phyloP scores from a whole-genome alignment of 2,329 filamentous ascomycete genomes.

The Cryphonectria japonica region DNA sequence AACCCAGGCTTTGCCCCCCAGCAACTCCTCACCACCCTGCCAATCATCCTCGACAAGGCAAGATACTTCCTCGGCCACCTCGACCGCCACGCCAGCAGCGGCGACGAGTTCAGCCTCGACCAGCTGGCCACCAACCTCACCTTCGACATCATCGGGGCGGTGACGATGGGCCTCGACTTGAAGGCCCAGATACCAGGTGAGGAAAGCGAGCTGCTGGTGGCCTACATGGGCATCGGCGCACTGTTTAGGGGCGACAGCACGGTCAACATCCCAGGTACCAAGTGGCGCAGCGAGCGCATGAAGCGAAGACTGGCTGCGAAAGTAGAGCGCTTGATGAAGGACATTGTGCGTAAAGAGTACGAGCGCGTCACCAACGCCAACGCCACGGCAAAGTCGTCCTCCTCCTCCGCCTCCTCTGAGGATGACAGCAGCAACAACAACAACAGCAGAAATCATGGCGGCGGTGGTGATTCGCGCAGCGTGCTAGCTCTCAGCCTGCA shows the following conservation, averaged over 20 bases:
- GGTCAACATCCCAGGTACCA: neutral
- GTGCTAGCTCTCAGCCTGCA: slow-evolving; percentile 41
- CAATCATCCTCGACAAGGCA: slow-evolving; percentile 42
- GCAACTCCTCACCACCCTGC: slow-evolving; percentile 43
- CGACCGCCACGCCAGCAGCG: slow-evolving; percentile 35
- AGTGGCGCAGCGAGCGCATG: slow-evolving; percentile 15
- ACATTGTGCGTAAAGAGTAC: slow-evolving; percentile 19
- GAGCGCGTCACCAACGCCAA: neutral
- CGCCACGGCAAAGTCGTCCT: neutral
- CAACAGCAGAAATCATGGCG: neutral
- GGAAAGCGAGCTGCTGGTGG: slow-evolving; percentile 22
- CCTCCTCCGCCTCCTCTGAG: neutral
- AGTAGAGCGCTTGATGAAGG: slow-evolving; percentile 23
- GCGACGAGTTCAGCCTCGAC: slow-evolving; percentile 37
- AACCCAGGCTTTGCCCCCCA: slow-evolving; percentile 45
- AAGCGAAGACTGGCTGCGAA: slow-evolving; percentile 8
- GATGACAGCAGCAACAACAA: neutral
- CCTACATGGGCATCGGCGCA: slow-evolving; percentile 19
- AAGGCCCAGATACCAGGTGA: slow-evolving; percentile 22
- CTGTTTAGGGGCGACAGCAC: neutral
- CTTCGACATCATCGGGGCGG: slow-evolving; percentile 43
- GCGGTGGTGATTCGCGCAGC: slow-evolving; percentile 33
- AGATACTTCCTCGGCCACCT: slow-evolving; percentile 38
- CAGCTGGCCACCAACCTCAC: slow-evolving; percentile 39
- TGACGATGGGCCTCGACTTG: slow-evolving; percentile 26